Percentiles rank a stretch among this genome's conserved stretches.
Evolutionary conservation across 148 eudicot genomes (phyloP).

Genomic region (Mesembryanthemum crystallinum): DNA sequence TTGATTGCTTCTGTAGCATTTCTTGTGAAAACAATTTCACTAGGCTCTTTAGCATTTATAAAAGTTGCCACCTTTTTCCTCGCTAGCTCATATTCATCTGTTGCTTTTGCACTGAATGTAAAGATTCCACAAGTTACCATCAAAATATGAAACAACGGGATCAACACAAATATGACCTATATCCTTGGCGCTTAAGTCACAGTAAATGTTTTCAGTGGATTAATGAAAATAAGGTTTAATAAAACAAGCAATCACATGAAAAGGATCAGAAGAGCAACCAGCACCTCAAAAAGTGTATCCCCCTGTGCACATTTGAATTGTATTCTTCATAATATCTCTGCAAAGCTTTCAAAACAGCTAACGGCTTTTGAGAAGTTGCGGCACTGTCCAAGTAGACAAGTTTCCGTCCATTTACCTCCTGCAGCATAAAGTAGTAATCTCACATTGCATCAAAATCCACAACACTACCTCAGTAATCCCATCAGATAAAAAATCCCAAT

Average conservation of each 20-base stretch:
- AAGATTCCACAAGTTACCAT: slow-evolving; percentile 6
- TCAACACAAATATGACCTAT: not conserved
- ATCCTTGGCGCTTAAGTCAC: not conserved
- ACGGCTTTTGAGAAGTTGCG: slow-evolving; percentile 96
- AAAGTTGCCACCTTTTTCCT: slow-evolving; percentile 85
- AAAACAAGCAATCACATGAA: not conserved
- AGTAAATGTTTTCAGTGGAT: not conserved
- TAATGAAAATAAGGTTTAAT: not conserved
- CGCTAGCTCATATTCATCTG: slow-evolving; percentile 87
- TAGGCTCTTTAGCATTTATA: slow-evolving; percentile 67
- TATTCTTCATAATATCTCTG: slow-evolving; percentile 70
- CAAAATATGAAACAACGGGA: slow-evolving; percentile 4
- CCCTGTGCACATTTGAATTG: slow-evolving; percentile 96
- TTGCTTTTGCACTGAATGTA: slow-evolving; percentile 76
- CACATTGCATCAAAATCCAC: slow-evolving; percentile 8
- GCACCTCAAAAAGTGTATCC: slow-evolving; percentile 88
- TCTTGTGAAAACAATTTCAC: slow-evolving; percentile 85
- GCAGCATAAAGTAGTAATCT: slow-evolving; percentile 17
- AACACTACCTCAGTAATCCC: not conserved
- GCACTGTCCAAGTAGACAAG: slow-evolving; percentile 95
- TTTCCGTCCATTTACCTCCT: slow-evolving; percentile 81
- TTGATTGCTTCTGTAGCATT: slow-evolving; percentile 99
- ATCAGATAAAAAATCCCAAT: not conserved
- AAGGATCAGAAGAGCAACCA: not conserved
- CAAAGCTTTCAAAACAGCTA: slow-evolving; percentile 65